Conservation (phyloP, 305 asterid genomes). For the Fraxinus platypoda region DNA sequence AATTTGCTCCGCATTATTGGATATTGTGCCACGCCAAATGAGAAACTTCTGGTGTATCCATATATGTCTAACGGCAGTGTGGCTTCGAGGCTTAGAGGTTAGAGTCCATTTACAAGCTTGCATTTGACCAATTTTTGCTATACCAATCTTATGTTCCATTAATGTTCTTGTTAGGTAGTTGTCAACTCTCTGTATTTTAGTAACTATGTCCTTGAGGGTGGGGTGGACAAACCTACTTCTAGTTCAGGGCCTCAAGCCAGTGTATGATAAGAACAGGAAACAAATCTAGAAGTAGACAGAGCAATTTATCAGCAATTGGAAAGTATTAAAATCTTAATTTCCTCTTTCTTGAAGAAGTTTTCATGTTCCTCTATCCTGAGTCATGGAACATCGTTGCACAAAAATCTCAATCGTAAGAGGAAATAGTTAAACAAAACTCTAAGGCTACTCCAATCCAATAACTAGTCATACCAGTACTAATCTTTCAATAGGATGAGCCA, state of each 20-base stretch:
- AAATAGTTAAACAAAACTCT: background rate
- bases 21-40: constrained; percentile 69
- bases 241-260: background rate
- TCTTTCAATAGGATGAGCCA: background rate
- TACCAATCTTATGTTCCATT: background rate
- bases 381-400: background rate
- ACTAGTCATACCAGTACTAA: background rate
- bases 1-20: constrained; percentile 84
- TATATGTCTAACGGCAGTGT: constrained; percentile 94
- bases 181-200: background rate
- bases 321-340: background rate
- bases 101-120: background rate
- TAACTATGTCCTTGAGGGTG: background rate
- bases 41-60: constrained; percentile 87
- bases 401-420: background rate
- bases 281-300: background rate
- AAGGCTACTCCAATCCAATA: background rate
- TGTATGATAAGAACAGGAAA: background rate
- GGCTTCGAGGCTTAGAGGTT: constrained; percentile 86
- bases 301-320: background rate
- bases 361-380: background rate
- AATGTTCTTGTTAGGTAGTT: background rate
- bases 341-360: background rate
- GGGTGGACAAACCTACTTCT: background rate
- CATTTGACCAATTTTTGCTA: background rate